Percentiles rank a stretch among this genome's conserved stretches.
These are phyloP conservation scores for Hyaloperonospora arabidopsidis DNA, from an alignment of 352 stramenopile genomes.

Conservation along the genomic window DNA sequence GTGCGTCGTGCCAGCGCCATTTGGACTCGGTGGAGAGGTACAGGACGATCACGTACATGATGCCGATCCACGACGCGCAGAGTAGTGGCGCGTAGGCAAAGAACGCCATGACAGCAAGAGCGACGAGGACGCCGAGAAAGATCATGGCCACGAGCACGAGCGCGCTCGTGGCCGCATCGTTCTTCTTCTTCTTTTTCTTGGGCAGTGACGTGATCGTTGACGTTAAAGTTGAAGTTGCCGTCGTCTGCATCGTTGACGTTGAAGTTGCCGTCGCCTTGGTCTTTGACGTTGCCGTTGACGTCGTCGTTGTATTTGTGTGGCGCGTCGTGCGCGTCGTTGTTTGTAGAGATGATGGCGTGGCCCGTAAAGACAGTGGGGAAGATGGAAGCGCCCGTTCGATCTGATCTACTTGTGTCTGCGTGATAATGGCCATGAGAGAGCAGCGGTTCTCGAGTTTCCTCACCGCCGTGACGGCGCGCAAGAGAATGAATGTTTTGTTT, in stretches of 20 bases:
- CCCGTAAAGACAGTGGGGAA: slow-evolving; percentile 18
- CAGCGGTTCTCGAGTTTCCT: too few relatives aligned
- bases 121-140: slow-evolving; percentile 51
- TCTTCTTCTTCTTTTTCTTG: slow-evolving; percentile 12
- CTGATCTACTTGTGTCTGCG: slow-evolving; percentile 26
- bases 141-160: slow-evolving; percentile 68
- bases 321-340: not conserved
- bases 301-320: not conserved
- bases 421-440: slow-evolving; percentile 25
- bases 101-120: slow-evolving; percentile 70
- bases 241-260: too few relatives aligned
- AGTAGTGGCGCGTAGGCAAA: slow-evolving; percentile 74
- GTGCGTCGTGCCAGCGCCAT: slow-evolving; percentile 81
- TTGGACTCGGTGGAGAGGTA: slow-evolving; percentile 79
- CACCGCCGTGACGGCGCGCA: too few relatives aligned
- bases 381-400: slow-evolving; percentile 20
- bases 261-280: too few relatives aligned
- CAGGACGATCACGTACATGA: slow-evolving; percentile 75
- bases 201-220: too few relatives aligned
- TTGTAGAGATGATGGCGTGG: slow-evolving; percentile 13
- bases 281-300: too few relatives aligned
- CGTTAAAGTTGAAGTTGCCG: too few relatives aligned
- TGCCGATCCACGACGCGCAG: slow-evolving; percentile 70
- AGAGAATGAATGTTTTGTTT: too few relatives aligned
- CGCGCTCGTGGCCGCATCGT: slow-evolving; percentile 43